Evolutionary conservation across 495 filamentous ascomycete genomes (phyloP).

Genomic region (Podospora appendiculata): DNA sequence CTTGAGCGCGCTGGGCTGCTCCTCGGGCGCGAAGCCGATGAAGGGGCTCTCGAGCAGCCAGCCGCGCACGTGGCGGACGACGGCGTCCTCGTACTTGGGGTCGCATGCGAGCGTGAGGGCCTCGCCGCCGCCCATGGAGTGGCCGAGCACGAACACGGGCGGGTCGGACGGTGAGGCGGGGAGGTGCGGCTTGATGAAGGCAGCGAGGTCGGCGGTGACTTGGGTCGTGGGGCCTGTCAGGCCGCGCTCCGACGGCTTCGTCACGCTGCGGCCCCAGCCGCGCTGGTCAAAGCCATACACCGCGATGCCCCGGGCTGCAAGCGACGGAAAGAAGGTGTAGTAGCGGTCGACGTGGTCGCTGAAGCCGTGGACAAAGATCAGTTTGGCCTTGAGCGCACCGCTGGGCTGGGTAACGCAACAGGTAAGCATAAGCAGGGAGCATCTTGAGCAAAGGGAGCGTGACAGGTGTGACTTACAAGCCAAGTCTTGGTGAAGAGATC

Average conservation of each 20-base stretch:
- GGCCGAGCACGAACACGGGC: conserved; percentile 80
- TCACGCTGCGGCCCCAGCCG: conserved; percentile 50
- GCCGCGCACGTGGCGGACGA: conserved; percentile 46
- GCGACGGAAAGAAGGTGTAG: conserved; percentile 54
- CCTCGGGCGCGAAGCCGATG: conserved; percentile 54
- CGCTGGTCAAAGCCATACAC: conserved; percentile 75
- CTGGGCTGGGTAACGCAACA: conserved; percentile 32
- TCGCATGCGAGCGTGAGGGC: conserved; percentile 44
- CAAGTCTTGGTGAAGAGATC: conserved; percentile 79
- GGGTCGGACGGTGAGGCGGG: conserved; percentile 9
- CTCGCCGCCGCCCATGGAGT: conserved; percentile 73
- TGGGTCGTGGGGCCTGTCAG: conserved; percentile 60
- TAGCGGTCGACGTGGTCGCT: conserved; percentile 78
- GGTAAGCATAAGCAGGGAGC: neutral
- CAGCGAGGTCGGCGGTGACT: conserved; percentile 70
- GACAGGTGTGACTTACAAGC: conserved; percentile 49
- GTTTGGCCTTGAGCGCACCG: conserved; percentile 49
- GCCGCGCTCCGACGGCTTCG: conserved; percentile 47
- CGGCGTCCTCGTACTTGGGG: conserved; percentile 32
- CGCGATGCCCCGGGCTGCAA: conserved; percentile 66
- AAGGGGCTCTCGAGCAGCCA: conserved; percentile 64
- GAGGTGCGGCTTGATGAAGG: conserved; percentile 49
- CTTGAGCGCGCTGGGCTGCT: conserved; percentile 50
- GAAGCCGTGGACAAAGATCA: conserved; percentile 82
- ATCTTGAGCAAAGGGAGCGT: neutral